Evolutionary conservation across 768 basidiomycete species (phyloP).

Genomic region (Collybia nuda): DNA sequence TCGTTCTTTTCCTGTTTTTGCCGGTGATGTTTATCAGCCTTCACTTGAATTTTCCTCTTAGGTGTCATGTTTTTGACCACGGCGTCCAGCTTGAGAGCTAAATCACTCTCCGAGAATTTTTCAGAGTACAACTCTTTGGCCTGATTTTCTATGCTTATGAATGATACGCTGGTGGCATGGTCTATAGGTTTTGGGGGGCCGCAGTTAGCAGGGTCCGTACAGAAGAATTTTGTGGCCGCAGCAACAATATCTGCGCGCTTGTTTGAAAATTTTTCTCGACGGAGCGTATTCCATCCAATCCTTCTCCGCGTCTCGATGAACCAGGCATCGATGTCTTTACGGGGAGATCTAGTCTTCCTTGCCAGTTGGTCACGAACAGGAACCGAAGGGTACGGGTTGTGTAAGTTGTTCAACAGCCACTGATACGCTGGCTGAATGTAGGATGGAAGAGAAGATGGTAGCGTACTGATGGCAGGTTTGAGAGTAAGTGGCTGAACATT

Average conservation of each 20-base stretch:
- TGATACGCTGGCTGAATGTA: conserved; percentile 27
- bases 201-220: too few relatives aligned
- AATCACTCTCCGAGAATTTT: conserved; percentile 22
- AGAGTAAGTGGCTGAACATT: too few relatives aligned
- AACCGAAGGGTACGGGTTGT: conserved; percentile 50
- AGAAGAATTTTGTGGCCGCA: conserved; percentile 36
- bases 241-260: conserved; percentile 32
- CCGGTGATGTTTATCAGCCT: conserved; percentile 7
- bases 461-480: too few relatives aligned
- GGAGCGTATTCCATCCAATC: conserved; percentile 51
- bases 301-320: conserved; percentile 49
- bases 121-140: conserved; percentile 19
- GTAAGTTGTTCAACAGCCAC: conserved; percentile 46
- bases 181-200: too few relatives aligned
- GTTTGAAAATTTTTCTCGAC: conserved; percentile 29
- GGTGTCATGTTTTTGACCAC: conserved; percentile 27
- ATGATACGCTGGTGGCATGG: conserved; percentile 18
- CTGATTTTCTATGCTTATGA: conserved; percentile 18
- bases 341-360: conserved; percentile 10
- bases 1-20: conserved; percentile 1
- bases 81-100: conserved; percentile 25
- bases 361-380: conserved; percentile 28
- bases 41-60: conserved; percentile 14
- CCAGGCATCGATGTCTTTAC: conserved; percentile 44
- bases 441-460: conserved; percentile 14